Evolutionary conservation across 345 rosid genomes (phyloP).

Genomic region (Laguncularia racemosa): DNA sequence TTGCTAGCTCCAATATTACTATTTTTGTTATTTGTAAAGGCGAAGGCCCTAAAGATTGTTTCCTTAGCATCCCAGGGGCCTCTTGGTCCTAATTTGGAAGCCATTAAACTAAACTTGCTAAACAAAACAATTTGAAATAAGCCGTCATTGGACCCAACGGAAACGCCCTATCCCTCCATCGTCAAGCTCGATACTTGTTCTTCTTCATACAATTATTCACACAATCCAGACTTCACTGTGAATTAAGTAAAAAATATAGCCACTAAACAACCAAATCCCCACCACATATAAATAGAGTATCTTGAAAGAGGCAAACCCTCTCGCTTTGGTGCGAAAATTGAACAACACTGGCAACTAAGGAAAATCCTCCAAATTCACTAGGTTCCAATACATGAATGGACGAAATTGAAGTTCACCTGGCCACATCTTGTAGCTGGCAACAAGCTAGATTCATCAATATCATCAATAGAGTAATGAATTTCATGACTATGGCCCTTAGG

Average conservation of each 20-base stretch:
- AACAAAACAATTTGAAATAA: slow-evolving; percentile 10
- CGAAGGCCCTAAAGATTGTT: slow-evolving; percentile 21
- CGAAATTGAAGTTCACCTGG: slow-evolving; percentile 56
- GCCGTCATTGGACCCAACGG: slow-evolving; percentile 26
- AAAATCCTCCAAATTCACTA: slow-evolving; percentile 69
- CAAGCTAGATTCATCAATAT: slow-evolving; percentile 47
- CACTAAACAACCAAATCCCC: no score
- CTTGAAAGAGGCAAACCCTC: slow-evolving; percentile 22
- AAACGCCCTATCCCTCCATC: slow-evolving; percentile 9
- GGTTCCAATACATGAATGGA: slow-evolving; percentile 90
- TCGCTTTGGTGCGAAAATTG: slow-evolving; percentile 87
- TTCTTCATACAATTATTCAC: slow-evolving; percentile 8
- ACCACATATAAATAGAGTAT: no score
- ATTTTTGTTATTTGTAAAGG: slow-evolving; percentile 27
- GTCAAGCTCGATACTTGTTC: slow-evolving; percentile 2
- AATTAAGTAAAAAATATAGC: slow-evolving; percentile 5
- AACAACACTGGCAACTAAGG: slow-evolving; percentile 62
- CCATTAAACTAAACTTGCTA: slow-evolving; percentile 34
- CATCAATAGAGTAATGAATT: slow-evolving; percentile 70
- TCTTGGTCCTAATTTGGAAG: slow-evolving; percentile 38
- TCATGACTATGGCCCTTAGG: slow-evolving; percentile 76
- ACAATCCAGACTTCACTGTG: slow-evolving; percentile 14
- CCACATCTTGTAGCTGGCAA: slow-evolving; percentile 37
- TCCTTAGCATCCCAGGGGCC: slow-evolving; percentile 34
- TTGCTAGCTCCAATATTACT: slow-evolving; percentile 25